phyloP scores from a whole-genome alignment of 768 basidiomycete species.

The Pulveroboletus sp. region DNA sequence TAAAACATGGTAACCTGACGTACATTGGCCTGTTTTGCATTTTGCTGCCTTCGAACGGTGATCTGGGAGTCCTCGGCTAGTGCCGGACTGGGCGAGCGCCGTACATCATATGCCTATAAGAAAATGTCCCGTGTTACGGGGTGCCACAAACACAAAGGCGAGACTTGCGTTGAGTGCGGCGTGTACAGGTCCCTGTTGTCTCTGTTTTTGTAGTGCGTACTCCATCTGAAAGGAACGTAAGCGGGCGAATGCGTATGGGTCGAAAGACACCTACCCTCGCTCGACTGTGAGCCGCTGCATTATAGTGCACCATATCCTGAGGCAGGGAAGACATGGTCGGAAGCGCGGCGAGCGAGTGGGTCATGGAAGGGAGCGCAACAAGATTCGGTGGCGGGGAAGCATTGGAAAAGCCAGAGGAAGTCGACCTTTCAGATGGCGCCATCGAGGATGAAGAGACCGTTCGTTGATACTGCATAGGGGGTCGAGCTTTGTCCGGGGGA shows the following conservation, averaged over 20 bases:
- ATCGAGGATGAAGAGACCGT: slow-evolving; percentile 30
- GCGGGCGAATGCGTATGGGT: neutral
- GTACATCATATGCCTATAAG: slow-evolving; percentile 25
- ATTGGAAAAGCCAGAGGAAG: slow-evolving; percentile 29
- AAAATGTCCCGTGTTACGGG: neutral
- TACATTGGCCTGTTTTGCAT: slow-evolving; percentile 20
- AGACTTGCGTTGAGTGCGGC: slow-evolving; percentile 23
- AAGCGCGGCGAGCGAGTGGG: slow-evolving; percentile 28
- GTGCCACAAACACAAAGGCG: slow-evolving; percentile 1
- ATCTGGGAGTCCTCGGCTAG: slow-evolving; percentile 29
- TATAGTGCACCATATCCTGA: slow-evolving; percentile 30
- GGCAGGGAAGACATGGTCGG: slow-evolving; percentile 31
- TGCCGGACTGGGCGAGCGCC: slow-evolving; percentile 31
- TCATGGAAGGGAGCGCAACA: slow-evolving; percentile 30
- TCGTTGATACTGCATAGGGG: slow-evolving; percentile 30
- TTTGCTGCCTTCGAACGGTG: slow-evolving; percentile 30
- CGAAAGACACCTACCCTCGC: slow-evolving; percentile 21
- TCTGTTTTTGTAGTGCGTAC: slow-evolving; percentile 28
- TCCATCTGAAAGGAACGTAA: slow-evolving; percentile 28
- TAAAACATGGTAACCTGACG: neutral
- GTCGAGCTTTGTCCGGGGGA: slow-evolving; percentile 13
- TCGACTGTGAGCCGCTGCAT: slow-evolving; percentile 26
- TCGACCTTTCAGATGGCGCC: slow-evolving; percentile 31
- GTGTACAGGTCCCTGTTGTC: slow-evolving; percentile 24
- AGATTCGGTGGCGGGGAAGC: slow-evolving; percentile 29